Evolutionary conservation across 306 rosid genomes (phyloP).

Genomic region (Betula pendula): DNA sequence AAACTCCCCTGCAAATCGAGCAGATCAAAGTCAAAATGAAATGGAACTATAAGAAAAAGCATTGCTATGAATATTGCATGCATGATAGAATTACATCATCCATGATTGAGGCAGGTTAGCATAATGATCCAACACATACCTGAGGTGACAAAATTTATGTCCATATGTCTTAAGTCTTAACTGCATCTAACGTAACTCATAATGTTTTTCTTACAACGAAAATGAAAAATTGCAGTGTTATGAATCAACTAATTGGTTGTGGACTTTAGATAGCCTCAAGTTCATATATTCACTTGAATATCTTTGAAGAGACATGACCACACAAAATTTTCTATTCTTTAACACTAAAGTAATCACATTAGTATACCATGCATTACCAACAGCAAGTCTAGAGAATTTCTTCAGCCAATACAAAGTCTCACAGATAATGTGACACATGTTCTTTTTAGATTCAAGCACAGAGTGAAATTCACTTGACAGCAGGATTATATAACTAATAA

Average conservation of each 20-base stretch:
- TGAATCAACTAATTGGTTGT: neutral
- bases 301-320: neutral
- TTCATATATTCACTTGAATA: neutral
- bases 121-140: too few species aligned
- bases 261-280: neutral
- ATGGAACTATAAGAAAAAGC: neutral
- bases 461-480: neutral
- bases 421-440: neutral
- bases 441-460: slow-evolving; percentile 1
- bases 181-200: neutral
- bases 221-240: too few species aligned
- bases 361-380: neutral
- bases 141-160: neutral
- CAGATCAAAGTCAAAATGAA: neutral
- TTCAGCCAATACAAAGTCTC: neutral
- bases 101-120: neutral
- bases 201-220: neutral
- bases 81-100: neutral
- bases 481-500: neutral
- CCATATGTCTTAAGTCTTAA: neutral
- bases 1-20: slow-evolving; percentile 38
- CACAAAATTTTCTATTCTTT: neutral
- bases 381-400: neutral
- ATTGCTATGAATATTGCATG: neutral
- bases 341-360: neutral